Conservation (phyloP, 2,329 filamentous ascomycete species). For the Alternaria arbusti region DNA sequence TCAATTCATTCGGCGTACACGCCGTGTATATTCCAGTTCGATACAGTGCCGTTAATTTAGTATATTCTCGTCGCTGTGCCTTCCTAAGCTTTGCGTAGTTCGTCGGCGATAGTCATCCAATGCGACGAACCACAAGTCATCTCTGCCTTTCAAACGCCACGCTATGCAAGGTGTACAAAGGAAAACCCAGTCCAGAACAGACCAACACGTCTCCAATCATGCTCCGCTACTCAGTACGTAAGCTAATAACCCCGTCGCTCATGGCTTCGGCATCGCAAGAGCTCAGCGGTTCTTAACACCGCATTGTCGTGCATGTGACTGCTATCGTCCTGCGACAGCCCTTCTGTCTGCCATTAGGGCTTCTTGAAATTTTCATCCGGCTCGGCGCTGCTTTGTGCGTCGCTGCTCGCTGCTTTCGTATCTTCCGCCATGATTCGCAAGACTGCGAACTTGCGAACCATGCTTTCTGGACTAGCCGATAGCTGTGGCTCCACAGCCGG, state of each 20-base stretch:
- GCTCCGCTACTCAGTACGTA: neutral
- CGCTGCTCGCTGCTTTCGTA: neutral
- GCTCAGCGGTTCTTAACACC: neutral
- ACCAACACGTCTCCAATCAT: no score
- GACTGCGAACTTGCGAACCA: neutral
- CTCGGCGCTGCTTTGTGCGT: neutral
- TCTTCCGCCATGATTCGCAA: neutral
- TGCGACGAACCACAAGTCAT: neutral
- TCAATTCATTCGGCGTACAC: neutral
- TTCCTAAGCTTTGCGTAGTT: neutral
- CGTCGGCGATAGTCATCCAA: neutral
- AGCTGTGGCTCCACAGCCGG: neutral
- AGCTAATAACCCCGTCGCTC: neutral
- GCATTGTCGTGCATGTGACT: neutral
- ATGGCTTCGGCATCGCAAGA: neutral
- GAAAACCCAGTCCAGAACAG: accelerated
- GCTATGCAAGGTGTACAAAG: neutral
- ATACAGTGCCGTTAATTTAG: neutral
- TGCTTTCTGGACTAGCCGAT: neutral
- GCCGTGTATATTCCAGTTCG: neutral
- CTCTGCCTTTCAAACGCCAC: neutral
- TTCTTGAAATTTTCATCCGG: neutral
- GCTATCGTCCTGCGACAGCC: neutral
- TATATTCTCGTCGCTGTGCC: neutral
- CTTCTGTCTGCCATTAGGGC: neutral